phyloP scores from a whole-genome alignment of 192 early-diverging fungal species.

The Pilobolus umbonatus region DNA sequence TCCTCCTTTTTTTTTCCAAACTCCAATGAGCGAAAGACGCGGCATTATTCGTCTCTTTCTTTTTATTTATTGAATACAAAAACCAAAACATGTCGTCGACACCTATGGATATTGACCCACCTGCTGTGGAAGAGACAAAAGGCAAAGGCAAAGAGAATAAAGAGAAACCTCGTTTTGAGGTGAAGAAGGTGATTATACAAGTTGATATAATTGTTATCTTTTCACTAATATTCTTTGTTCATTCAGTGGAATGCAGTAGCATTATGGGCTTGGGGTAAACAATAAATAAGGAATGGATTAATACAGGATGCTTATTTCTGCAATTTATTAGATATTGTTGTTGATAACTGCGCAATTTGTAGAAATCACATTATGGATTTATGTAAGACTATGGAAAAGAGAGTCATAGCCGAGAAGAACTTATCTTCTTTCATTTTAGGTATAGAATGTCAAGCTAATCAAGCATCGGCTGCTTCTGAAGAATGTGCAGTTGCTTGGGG shows the following conservation, averaged over 20 bases:
- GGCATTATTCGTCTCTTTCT: background rate
- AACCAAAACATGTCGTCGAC: constrained; percentile 21
- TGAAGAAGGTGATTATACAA: constrained; percentile 72
- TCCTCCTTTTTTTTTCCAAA: constrained; percentile 3
- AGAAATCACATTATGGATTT: constrained; percentile 99
- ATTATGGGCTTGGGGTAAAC: constrained; percentile 93
- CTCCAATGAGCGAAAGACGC: too few relatives aligned
- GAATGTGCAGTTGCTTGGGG: constrained; percentile 98
- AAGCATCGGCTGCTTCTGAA: constrained; percentile 85
- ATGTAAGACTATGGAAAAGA: constrained; percentile 72
- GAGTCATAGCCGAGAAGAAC: background rate
- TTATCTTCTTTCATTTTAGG: constrained; percentile 40
- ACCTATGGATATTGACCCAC: constrained; percentile 34
- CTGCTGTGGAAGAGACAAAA: background rate
- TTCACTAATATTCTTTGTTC: background rate
- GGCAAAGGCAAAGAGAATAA: constrained; percentile 52
- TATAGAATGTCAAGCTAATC: constrained; percentile 98
- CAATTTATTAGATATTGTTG: constrained; percentile 78
- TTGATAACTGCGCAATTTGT: constrained; percentile 98
- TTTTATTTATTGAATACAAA: background rate
- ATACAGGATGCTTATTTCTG: background rate
- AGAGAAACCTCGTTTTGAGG: constrained; percentile 84
- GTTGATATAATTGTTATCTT: background rate
- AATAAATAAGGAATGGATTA: background rate
- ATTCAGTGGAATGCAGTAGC: constrained; percentile 98